Percentiles rank a stretch among this genome's conserved stretches.
Evolutionary conservation across 768 basidiomycete species (phyloP).

Genomic region (Calocera viscosa): DNA sequence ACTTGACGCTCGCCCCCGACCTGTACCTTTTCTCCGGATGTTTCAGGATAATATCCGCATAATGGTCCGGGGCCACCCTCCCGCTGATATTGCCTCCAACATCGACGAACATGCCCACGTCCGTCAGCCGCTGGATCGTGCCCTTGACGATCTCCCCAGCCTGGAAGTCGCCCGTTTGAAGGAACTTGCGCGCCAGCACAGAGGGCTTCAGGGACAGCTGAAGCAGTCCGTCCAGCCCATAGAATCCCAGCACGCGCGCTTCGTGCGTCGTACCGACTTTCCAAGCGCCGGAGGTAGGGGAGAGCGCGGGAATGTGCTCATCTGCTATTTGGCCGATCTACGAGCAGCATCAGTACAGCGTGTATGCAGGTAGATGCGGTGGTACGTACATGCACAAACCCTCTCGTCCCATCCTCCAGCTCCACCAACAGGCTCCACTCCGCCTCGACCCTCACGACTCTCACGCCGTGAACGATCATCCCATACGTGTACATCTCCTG

Average conservation of each 20-base stretch:
- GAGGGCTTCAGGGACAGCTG: constrained; percentile 78
- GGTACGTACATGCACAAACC: constrained; percentile 75
- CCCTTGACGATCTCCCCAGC: constrained; percentile 74
- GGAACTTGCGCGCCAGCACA: constrained; percentile 71
- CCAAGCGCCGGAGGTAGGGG: constrained; percentile 61
- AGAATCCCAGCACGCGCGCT: constrained; percentile 78
- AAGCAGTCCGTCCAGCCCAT: constrained; percentile 72
- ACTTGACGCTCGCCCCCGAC: constrained; percentile 66
- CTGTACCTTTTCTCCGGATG: constrained; percentile 89
- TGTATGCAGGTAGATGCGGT: constrained; percentile 14
- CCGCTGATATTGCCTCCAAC: constrained; percentile 82
- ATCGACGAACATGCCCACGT: constrained; percentile 70
- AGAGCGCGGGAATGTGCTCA: constrained; percentile 72
- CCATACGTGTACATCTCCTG: constrained; percentile 62
- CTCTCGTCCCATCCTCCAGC: constrained; percentile 50
- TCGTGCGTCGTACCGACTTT: constrained; percentile 64
- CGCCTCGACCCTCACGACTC: constrained; percentile 57
- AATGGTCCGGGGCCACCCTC: constrained; percentile 87
- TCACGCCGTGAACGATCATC: constrained; percentile 53
- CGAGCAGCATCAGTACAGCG: background rate
- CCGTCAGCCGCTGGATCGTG: constrained; percentile 72
- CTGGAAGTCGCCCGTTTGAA: constrained; percentile 67
- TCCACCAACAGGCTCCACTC: constrained; percentile 74
- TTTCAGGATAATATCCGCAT: constrained; percentile 87
- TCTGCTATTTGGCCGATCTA: constrained; percentile 93